phyloP scores from a whole-genome alignment of 306 rosid species.

The Alnus rubra region DNA sequence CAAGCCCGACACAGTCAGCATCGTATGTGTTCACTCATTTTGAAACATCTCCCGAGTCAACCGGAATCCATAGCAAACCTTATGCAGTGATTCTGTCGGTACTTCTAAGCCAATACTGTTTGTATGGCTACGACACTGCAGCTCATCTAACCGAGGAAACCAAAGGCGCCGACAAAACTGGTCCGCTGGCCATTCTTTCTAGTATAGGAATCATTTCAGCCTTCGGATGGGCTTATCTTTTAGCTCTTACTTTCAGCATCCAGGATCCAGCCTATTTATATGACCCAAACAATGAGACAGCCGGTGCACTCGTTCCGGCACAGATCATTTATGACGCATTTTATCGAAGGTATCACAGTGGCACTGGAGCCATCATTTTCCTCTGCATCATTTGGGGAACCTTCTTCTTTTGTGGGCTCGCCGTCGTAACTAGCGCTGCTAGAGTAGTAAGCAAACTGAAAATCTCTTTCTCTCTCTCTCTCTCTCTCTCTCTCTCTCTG shows the following conservation, averaged over 20 bases:
- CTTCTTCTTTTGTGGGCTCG: constrained; percentile 9
- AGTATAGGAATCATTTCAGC: constrained; percentile 5
- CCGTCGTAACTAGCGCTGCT: neutral
- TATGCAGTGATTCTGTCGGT: neutral
- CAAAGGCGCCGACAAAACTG: neutral
- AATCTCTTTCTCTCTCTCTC: neutral
- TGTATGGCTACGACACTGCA: constrained; percentile 13
- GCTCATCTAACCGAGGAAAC: constrained; percentile 16
- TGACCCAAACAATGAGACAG: constrained; percentile 8
- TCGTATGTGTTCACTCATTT: constrained; percentile 12
- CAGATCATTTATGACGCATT: constrained; percentile 9
- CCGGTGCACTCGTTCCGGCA: constrained; percentile 3
- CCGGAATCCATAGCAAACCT: neutral
- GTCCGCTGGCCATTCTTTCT: constrained; percentile 12
- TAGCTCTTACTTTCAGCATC: constrained; percentile 3
- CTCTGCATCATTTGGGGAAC: constrained; percentile 10
- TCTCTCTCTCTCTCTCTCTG: neutral
- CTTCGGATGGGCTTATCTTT: neutral
- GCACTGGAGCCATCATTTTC: constrained; percentile 6
- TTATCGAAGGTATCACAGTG: constrained; percentile 6
- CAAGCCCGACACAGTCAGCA: constrained; percentile 7
- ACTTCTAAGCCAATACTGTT: constrained; percentile 13
- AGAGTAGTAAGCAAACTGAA: constrained; percentile 8
- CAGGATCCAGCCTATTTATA: neutral
- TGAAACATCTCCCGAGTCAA: constrained; percentile 11